Evolutionary conservation across 2,329 filamentous ascomycete species (phyloP).

Genomic region (Colletotrichum sidae): DNA sequence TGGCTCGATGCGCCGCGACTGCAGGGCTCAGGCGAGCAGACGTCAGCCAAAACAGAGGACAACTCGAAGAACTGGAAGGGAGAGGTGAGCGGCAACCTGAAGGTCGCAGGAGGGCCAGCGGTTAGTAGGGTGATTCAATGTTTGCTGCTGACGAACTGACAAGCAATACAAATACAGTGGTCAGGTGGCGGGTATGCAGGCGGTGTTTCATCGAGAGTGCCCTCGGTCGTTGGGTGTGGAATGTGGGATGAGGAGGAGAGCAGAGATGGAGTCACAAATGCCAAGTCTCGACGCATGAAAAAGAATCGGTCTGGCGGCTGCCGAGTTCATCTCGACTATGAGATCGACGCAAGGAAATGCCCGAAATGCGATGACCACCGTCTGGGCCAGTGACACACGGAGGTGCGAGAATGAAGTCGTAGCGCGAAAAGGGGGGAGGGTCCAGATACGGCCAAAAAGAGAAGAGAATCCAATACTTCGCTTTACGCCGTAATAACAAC

Average conservation of each 20-base stretch:
- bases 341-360: slow-evolving; percentile 28
- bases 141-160: slow-evolving; percentile 2
- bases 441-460: too few relatives aligned
- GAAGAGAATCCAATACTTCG: too few relatives aligned
- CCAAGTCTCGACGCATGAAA: slow-evolving; percentile 21
- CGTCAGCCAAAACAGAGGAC: neutral
- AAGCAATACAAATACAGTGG: neutral
- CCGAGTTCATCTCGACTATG: slow-evolving; percentile 31
- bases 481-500: too few relatives aligned
- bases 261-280: slow-evolving; percentile 15
- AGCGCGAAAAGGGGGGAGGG: slow-evolving; percentile 21
- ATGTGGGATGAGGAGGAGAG: neutral
- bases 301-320: slow-evolving; percentile 30
- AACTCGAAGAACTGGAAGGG: neutral
- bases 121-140: neutral
- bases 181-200: slow-evolving; percentile 16
- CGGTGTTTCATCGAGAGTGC: slow-evolving; percentile 31
- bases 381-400: slow-evolving; percentile 1
- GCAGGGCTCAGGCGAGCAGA: neutral
- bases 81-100: neutral
- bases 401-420: slow-evolving; percentile 8
- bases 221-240: slow-evolving; percentile 2
- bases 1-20: neutral
- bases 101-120: slow-evolving; percentile 10
- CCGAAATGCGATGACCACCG: slow-evolving; percentile 15